Conservation (phyloP, 2,329 filamentous ascomycete species). For the Claviceps pusilla region DNA sequence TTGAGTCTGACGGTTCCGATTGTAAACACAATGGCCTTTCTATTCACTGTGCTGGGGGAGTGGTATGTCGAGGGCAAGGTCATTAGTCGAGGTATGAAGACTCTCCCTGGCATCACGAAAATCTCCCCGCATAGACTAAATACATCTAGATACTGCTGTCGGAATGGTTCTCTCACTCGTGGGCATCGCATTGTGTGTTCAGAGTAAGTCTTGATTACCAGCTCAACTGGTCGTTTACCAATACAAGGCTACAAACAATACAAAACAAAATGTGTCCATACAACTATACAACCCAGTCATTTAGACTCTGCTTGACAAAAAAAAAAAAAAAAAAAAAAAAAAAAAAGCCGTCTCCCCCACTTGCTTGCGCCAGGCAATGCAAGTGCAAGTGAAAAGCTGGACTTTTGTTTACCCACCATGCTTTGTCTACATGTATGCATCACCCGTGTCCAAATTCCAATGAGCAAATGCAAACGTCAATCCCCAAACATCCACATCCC, state of each 20-base stretch:
- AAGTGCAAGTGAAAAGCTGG: neutral
- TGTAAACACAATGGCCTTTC: constrained; percentile 81
- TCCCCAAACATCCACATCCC: neutral
- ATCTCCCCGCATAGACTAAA: constrained; percentile 2
- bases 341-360: neutral
- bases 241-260: neutral
- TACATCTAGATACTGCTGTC: constrained; percentile 54
- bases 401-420: neutral
- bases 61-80: constrained; percentile 91
- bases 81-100: constrained; percentile 54
- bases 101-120: neutral
- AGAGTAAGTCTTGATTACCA: constrained; percentile 36
- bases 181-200: constrained; percentile 73
- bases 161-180: constrained; percentile 66
- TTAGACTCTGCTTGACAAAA: neutral
- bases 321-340: neutral
- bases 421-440: constrained; percentile 2
- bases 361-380: constrained; percentile 6
- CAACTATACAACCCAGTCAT: neutral
- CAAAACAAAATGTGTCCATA: neutral
- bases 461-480: neutral
- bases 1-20: constrained; percentile 87
- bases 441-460: neutral
- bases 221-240: neutral
- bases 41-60: constrained; percentile 91